These are phyloP conservation scores for Centaurea solstitialis DNA, from an alignment of 129 eudicot species.

Conservation along the genomic window DNA sequence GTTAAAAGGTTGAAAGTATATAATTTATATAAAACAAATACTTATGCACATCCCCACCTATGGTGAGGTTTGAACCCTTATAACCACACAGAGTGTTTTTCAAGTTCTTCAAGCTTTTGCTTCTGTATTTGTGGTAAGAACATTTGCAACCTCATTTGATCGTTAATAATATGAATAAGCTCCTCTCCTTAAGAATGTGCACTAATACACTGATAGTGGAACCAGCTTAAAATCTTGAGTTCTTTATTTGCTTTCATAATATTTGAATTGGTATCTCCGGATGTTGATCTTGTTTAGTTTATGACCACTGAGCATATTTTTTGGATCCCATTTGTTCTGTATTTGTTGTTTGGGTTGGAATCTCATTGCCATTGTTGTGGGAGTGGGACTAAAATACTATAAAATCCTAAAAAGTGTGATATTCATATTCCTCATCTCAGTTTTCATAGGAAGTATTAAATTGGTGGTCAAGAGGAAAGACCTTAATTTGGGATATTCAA, in stretches of 20 bases:
- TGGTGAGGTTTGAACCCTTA: not conserved
- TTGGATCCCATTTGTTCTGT: not conserved
- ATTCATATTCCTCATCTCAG: not conserved
- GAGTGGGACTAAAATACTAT: not conserved
- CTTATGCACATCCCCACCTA: not conserved
- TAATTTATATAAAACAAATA: not conserved
- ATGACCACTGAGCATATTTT: not conserved
- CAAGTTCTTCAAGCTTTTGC: not conserved
- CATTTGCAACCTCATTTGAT: not conserved
- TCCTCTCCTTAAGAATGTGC: not conserved
- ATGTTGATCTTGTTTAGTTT: not conserved
- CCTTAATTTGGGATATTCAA: slow-evolving; percentile 1
- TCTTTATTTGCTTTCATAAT: not conserved
- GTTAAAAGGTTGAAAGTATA: not conserved
- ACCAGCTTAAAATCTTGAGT: not conserved
- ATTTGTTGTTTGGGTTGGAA: not conserved
- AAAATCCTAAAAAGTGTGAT: not conserved
- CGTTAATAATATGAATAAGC: not conserved
- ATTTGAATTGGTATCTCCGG: not conserved
- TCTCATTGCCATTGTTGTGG: not conserved
- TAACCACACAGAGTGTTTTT: not conserved
- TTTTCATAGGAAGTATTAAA: not conserved
- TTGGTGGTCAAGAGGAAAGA: not conserved
- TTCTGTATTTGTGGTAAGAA: not conserved
- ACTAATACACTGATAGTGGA: not conserved